Percentiles rank a stretch among this genome's conserved stretches.
Conservation (phyloP, 108 stramenopile genomes). For the Nitzschia palea region DNA sequence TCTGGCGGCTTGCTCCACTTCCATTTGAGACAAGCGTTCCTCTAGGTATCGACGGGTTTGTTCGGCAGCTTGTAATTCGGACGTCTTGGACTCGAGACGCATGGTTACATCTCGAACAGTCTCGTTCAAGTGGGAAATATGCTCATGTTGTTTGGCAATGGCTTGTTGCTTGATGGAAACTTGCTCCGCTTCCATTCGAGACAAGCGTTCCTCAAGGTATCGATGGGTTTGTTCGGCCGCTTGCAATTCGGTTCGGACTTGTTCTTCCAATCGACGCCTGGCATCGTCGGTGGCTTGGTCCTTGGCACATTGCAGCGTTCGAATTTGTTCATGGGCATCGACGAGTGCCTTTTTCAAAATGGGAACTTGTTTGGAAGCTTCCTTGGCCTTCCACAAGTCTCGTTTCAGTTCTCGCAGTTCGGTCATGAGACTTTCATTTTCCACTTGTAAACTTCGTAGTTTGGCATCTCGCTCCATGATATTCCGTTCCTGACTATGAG, state of each 20-base stretch:
- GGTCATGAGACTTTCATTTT: constrained; percentile 26
- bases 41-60: constrained; percentile 1
- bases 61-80: background rate
- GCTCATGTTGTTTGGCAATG: background rate
- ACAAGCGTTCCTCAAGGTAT: background rate
- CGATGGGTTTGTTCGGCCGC: background rate
- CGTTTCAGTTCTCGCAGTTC: constrained; percentile 36
- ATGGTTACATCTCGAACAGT: background rate
- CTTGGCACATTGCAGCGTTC: background rate
- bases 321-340: background rate
- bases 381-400: constrained; percentile 36
- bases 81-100: background rate
- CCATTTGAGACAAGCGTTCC: background rate
- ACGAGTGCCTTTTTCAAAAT: background rate
- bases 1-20: background rate
- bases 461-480: background rate
- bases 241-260: background rate
- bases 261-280: background rate
- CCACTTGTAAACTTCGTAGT: constrained; percentile 23
- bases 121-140: background rate
- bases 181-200: background rate
- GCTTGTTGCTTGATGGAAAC: background rate
- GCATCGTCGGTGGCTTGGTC: background rate
- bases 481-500: background rate
- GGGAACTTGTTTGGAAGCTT: constrained; percentile 6